These are phyloP conservation scores for Ganoderma lucidum DNA, from an alignment of 1,284 basidiomycete genomes.

Conservation along the genomic window DNA sequence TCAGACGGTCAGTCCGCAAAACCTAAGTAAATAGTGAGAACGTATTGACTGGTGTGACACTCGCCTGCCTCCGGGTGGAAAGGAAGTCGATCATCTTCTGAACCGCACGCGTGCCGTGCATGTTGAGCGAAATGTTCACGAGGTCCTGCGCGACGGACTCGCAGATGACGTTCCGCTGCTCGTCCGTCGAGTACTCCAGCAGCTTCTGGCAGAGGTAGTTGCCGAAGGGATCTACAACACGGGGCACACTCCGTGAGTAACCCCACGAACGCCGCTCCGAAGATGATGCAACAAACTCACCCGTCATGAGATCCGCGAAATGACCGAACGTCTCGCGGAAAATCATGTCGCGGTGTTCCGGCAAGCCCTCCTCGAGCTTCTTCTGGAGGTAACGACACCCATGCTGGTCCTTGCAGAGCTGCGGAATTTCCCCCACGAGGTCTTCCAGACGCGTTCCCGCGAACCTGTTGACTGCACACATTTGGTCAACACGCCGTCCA, in stretches of 20 bases:
- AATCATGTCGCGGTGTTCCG: conserved; percentile 98
- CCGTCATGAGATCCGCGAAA: conserved; percentile 98
- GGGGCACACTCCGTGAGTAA: conserved; percentile 1
- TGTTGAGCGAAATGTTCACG: conserved; percentile 98
- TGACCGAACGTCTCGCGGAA: conserved; percentile 98
- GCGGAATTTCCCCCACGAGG: conserved; percentile 92
- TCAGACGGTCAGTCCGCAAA: conserved; percentile 78
- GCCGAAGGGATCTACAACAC: conserved; percentile 90
- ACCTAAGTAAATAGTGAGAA: conserved; percentile 46
- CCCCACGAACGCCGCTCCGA: conserved; percentile 9
- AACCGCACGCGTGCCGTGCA: conserved; percentile 99
- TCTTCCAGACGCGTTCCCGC: conserved; percentile 96
- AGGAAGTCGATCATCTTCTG: conserved; percentile 99
- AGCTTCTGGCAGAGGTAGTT: conserved; percentile 99
- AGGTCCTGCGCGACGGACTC: conserved; percentile 98
- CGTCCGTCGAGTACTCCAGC: conserved; percentile 96
- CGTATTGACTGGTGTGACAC: conserved; percentile 46
- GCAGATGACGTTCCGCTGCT: conserved; percentile 97
- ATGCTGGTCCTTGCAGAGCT: conserved; percentile 98
- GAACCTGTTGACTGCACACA: conserved; percentile 85
- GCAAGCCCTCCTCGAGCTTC: conserved; percentile 96
- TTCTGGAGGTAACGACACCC: conserved; percentile 99
- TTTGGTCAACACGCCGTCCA: conserved; percentile 6
- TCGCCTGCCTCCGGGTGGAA: conserved; percentile 91
- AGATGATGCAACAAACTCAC: conserved; percentile 48